Base-by-base conservation (phyloP, 2,329 filamentous ascomycete species). In the Colletotrichum sansevieriae region DNA sequence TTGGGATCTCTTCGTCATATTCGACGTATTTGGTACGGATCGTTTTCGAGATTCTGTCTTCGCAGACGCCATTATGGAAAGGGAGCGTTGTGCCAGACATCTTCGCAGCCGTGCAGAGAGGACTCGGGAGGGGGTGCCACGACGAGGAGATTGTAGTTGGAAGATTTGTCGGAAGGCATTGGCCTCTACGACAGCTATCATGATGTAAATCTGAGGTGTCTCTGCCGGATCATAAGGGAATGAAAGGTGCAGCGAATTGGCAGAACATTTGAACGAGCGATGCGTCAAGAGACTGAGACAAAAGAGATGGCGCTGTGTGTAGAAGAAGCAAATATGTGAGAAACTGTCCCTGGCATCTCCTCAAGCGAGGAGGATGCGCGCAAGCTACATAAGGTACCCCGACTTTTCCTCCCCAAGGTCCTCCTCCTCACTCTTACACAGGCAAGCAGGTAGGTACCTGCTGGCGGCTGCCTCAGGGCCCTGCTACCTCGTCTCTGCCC, bases 41-140 rank as follows among this genome's bases (percentile, higher is more conserved):
- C 29, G 61, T 11, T 51, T 33, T 47, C 25, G 5, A 2, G 25
- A 13, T 11, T 7, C 20, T 8, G 41, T 51, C 2, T 10, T 10
- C 18, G 33, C 12, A 12, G 15, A 9, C 6, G 46, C 20, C n/a
- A n/a, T 18, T 3, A 43, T 44, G 7, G 51, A 41, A 39, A 60
- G 39, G 20, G 15, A 15, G 22, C 20, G 25, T 18, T 43, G 55
- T 25, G 25, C 47, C 22, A 66, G 62, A 65, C 73, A 72, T 70
- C 73, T 73, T 65, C 70, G 65, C 46, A 75, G 70, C 47, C 74
- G 74, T 47, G 70, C 51, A 52, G 68, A 71, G 51, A 75, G 35
- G 44, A 76, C 68, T 37, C 74, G 72, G 44, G 75, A 76, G 25
- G 73, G 61, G 1, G 72, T 75, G 64, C 76, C 73, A 63, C 65